Base-by-base conservation (phyloP, 2,329 filamentous ascomycete genomes). In the Sporothrix dimorphospora region DNA sequence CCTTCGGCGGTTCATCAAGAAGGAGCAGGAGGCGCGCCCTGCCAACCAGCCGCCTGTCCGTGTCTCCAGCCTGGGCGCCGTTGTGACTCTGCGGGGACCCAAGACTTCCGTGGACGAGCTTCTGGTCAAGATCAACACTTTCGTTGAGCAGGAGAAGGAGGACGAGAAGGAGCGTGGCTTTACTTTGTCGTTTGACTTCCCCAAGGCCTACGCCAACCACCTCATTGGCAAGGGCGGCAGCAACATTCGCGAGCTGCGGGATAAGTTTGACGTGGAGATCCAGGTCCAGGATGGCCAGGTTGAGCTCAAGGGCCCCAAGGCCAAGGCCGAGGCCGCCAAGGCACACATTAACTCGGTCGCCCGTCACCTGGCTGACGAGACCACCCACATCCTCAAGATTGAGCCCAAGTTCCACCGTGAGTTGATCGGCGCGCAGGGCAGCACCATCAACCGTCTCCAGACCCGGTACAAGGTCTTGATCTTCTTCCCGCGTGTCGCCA, bases 161-260 rank as follows among this genome's bases (percentile, higher is more conserved):
- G 94, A 98, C 74, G 95, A 98, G 81, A 92, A 96, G 79, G 95
- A 98, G 82, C 92, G 95, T 73, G 94, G 93, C 59, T 97, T 94
- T 82, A 94, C 90, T 2, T 84, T 93, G 73, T 89, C 88, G 34
- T 98, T 98, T 76, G 94, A 97, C 75, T 99, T 97, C 84, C 95
- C 95, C 8, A 93, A 97, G 80, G 97, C 97, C 82, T 97, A 90
- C 79, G 94, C 94, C 75, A 97, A 97, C 81, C 92, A 97, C 79
- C 87, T 92, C 2, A 90, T 91, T 77, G 90, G 90, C 70, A 91
- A 91, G 80, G 87, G 88, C 67, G 90, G 89, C 21, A 89, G 88
- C 81, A 87, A 90, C 78, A 90, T 91, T 77, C 85, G 86, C 71
- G 89, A 91, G 77, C 82, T 92, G 49, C 86, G 89, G 63, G 90